Conservation (phyloP, 78 protist species). For the Speleostelium caveatum region DNA sequence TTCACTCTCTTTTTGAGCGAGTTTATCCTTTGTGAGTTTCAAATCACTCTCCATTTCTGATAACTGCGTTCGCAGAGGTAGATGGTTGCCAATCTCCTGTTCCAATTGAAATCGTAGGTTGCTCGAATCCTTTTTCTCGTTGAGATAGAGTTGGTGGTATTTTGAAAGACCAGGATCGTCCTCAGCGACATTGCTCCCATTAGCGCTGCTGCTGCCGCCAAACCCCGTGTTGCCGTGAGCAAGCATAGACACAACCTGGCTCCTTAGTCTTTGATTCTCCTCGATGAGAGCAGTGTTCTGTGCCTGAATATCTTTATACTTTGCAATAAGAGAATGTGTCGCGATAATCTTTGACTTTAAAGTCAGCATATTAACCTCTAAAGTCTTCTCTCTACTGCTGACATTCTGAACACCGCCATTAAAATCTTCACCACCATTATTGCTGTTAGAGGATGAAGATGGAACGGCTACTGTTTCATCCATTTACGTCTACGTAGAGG, state of each 20-base stretch:
- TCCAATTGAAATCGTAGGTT: slow-evolving; percentile 24
- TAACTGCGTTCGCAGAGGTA: not conserved
- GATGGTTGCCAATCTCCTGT: not conserved
- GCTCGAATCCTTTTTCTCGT: slow-evolving; percentile 8
- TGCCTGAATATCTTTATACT: slow-evolving; percentile 16
- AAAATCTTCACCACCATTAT: not conserved
- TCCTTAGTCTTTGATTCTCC: slow-evolving; percentile 6
- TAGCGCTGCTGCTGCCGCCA: not conserved
- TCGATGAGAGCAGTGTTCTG: not conserved
- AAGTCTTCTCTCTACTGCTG: too few species aligned
- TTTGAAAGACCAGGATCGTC: not conserved
- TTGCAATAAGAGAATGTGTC: slow-evolving; percentile 1
- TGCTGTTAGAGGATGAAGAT: too few species aligned
- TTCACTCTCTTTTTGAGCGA: not conserved
- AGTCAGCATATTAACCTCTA: too few species aligned
- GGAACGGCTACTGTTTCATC: too few species aligned
- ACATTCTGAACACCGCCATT: not conserved
- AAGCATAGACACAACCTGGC: not conserved
- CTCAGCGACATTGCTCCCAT: too few species aligned
- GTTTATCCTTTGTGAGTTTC: not conserved
- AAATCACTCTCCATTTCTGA: not conserved
- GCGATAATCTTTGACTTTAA: slow-evolving; percentile 32
- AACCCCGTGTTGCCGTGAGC: too few species aligned
- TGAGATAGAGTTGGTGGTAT: not conserved
- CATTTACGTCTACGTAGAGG: too few species aligned